These are phyloP conservation scores for Phytophthora aleatoria DNA, from an alignment of 352 stramenopile species.

Conservation along the genomic window DNA sequence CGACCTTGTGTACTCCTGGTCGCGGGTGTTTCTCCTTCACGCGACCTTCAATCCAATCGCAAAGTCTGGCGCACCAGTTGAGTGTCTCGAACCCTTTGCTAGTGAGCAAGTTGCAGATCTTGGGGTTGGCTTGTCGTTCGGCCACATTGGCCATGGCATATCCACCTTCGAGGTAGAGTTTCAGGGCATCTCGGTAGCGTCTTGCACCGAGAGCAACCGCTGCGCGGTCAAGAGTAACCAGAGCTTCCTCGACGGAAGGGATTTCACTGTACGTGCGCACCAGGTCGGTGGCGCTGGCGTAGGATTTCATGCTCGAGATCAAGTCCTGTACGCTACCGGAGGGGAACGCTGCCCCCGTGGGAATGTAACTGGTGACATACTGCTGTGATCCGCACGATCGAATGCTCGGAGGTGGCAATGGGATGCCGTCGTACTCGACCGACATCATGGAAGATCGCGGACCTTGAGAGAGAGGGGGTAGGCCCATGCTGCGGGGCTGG, in stretches of 20 bases:
- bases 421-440: constrained; percentile 63
- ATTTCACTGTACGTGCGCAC: constrained; percentile 79
- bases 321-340: constrained; percentile 67
- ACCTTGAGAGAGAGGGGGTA: constrained; percentile 39
- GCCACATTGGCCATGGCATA: constrained; percentile 87
- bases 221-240: constrained; percentile 74
- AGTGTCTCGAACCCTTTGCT: constrained; percentile 88
- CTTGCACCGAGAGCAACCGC: constrained; percentile 56
- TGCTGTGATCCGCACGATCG: constrained; percentile 77
- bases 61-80: constrained; percentile 83
- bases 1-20: constrained; percentile 80
- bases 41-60: constrained; percentile 87
- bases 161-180: constrained; percentile 82
- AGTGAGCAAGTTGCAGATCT: constrained; percentile 87
- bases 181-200: constrained; percentile 79
- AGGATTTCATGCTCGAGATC: constrained; percentile 82
- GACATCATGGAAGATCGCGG: constrained; percentile 57
- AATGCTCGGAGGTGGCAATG: constrained; percentile 67
- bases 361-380: constrained; percentile 81
- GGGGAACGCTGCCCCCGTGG: constrained; percentile 62
- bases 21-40: constrained; percentile 74
- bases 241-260: constrained; percentile 79
- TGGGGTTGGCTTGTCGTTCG: constrained; percentile 76
- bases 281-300: constrained; percentile 72
- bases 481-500: constrained; percentile 27